Evolutionary conservation across 2,329 filamentous ascomycete genomes (phyloP).

Genomic region (Paraconiothyrium brasiliense): DNA sequence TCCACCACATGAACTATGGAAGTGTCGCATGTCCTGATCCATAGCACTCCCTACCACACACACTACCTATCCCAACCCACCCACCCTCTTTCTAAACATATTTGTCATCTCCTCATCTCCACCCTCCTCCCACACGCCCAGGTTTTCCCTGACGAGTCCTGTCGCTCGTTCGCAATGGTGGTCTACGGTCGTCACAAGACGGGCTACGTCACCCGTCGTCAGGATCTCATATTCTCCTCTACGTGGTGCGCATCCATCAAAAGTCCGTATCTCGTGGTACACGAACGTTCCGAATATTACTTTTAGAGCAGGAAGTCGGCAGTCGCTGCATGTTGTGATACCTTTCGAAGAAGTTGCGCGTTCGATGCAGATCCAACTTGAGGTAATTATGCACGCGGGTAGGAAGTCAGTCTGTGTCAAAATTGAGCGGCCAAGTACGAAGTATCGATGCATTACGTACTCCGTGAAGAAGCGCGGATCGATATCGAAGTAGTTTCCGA

Average conservation of each 20-base stretch:
- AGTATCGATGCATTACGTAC: neutral
- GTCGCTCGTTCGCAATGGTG: conserved; percentile 13
- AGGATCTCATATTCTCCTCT: conserved; percentile 19
- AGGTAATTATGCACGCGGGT: neutral
- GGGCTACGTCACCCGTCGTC: conserved; percentile 13
- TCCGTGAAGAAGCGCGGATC: conserved; percentile 23
- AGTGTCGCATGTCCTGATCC: too few species aligned
- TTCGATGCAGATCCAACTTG: conserved; percentile 18
- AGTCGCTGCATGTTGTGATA: conserved; percentile 19
- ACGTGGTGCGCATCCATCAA: conserved; percentile 9
- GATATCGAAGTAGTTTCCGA: conserved; percentile 21
- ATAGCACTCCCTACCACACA: neutral
- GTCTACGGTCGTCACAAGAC: conserved; percentile 19
- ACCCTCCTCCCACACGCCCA: conserved; percentile 19
- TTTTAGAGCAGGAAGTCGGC: neutral
- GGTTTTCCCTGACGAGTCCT: conserved; percentile 15
- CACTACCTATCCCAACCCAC: neutral
- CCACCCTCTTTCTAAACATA: conserved; percentile 1
- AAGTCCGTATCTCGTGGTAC: conserved; percentile 20
- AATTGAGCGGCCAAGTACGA: too few species aligned
- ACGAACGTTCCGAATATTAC: conserved; percentile 14
- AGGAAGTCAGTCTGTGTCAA: too few species aligned
- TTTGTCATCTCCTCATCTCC: conserved; percentile 6
- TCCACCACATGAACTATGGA: too few species aligned
- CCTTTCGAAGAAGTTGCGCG: conserved; percentile 16